Percentiles rank a stretch among this genome's conserved stretches.
These are phyloP conservation scores for Comarum palustre DNA, from an alignment of 306 rosid genomes.

Conservation along the genomic window DNA sequence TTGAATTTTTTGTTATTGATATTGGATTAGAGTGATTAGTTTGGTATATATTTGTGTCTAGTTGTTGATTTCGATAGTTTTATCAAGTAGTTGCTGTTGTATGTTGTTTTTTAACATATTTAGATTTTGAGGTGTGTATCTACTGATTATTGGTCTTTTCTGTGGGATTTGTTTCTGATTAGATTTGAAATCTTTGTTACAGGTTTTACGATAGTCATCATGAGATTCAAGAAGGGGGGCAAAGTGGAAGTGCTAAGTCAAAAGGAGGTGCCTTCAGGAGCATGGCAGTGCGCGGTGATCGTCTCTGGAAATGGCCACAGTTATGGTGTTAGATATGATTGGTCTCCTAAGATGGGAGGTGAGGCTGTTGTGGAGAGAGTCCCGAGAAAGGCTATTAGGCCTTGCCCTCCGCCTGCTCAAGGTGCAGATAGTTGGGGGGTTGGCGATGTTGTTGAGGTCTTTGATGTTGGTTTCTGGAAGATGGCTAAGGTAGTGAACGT, in stretches of 20 bases:
- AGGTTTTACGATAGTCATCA: not conserved
- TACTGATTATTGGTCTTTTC: not conserved
- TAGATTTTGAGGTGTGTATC: not conserved
- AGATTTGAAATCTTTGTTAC: not conserved
- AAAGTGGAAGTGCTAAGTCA: slow-evolving; percentile 51
- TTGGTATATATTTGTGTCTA: not conserved
- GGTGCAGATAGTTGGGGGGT: slow-evolving; percentile 39
- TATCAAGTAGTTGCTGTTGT: not conserved
- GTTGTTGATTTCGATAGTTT: not conserved
- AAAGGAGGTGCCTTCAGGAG: slow-evolving; percentile 37
- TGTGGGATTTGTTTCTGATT: not conserved
- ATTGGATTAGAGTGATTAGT: not conserved
- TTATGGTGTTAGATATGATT: slow-evolving; percentile 47
- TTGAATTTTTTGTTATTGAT: not conserved
- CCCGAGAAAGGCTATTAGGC: slow-evolving; percentile 62
- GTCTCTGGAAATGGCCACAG: slow-evolving; percentile 60
- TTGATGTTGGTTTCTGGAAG: slow-evolving; percentile 60
- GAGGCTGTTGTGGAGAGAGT: slow-evolving; percentile 48
- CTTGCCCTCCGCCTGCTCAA: slow-evolving; percentile 48
- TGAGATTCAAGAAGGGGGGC: slow-evolving; percentile 8
- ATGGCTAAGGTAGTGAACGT: slow-evolving; percentile 42
- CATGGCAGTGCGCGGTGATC: slow-evolving; percentile 68
- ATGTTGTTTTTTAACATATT: not conserved
- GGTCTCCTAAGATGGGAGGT: slow-evolving; percentile 17
- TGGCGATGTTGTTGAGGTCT: slow-evolving; percentile 66